Evolutionary conservation across 768 basidiomycete species (phyloP).

Genomic region (Rhodotorula kratochvilovae): DNA sequence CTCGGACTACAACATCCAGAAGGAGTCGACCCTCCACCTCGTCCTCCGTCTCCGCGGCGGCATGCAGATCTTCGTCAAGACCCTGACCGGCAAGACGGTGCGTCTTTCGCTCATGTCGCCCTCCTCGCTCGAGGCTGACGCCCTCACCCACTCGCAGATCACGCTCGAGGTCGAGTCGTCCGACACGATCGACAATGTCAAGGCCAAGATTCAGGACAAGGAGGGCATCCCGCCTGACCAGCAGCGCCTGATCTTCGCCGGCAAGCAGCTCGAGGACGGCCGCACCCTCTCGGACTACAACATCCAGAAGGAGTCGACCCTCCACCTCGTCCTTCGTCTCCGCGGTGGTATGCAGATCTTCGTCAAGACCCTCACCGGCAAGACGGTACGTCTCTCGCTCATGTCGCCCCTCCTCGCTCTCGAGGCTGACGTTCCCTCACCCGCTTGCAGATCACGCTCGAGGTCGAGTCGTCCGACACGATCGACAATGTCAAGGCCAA

Average conservation of each 20-base stretch:
- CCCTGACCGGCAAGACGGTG: constrained; percentile 26
- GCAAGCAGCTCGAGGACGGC: constrained; percentile 85
- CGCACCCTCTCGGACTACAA: constrained; percentile 85
- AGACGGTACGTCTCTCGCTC: constrained; percentile 51
- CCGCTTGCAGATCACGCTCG: constrained; percentile 80
- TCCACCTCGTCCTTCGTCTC: constrained; percentile 86
- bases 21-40: constrained; percentile 46
- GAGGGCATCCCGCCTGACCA: constrained; percentile 89
- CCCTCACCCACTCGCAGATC: constrained; percentile 50
- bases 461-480: constrained; percentile 86
- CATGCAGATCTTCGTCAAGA: constrained; percentile 81
- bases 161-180: constrained; percentile 86
- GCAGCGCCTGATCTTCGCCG: constrained; percentile 84
- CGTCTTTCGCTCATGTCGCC: constrained; percentile 59
- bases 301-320: constrained; percentile 77
- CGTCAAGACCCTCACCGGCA: constrained; percentile 67
- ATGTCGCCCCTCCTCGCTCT: constrained; percentile 61
- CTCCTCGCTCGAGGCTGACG: neutral
- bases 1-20: constrained; percentile 61
- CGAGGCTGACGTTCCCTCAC: constrained; percentile 58
- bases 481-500: constrained; percentile 84
- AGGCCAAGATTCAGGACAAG: constrained; percentile 91
- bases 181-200: constrained; percentile 87
- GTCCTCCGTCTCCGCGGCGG: constrained; percentile 78
- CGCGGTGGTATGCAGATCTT: constrained; percentile 77